Evolutionary conservation across 2,329 filamentous ascomycete species (phyloP), one percentile per base, ranked within the genome.

Genomic region (Fonsecaea monophora): DNA sequence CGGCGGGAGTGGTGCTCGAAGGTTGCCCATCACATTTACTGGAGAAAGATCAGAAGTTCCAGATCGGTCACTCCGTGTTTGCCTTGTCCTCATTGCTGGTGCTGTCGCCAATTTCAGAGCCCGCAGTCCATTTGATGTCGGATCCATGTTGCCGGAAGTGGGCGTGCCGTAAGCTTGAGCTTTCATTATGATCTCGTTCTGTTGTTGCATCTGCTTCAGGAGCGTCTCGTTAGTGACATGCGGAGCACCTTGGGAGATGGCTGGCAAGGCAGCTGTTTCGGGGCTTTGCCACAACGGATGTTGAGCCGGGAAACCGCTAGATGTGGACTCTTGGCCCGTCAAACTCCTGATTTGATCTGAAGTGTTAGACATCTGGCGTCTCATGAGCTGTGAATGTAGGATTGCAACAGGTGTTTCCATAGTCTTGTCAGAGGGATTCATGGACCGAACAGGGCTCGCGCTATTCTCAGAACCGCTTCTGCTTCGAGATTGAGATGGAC

Each of bases 161-260:
- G 10, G 12, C 0, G 12, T 45, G 12, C 34, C 34, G n/a, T 53
- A 40, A n/a, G n/a, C 13, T 38, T 65, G 56, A 10, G 48, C 55
- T 35, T 42, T 35, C 56, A 65, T 53, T 9, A 54, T 38, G 13
- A 55, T 53, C 5, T 65, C 62, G 32, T 65, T 65, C 37, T 65
- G 62, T 48, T 60, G 62, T 42, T 60, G 62, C 62, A 60, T 65
- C 53, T 65, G 54, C 42, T 32, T 48, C 12, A 65, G 30, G 13
- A 65, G 42, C 35, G 25, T 32, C 21, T 60, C 62, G 9, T 65
- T 60, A 12, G 54, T 53, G 0, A 40, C 8, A 8, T 37, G 30
- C 1, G 62, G 60, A 4, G n/a, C 35, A 10, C 42, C 45, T n/a
- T 60, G 32, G 18, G 34, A 34, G 34, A 21, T 21, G 9, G 4